These are phyloP conservation scores for Sherardia arvensis DNA, from an alignment of 257 asterid genomes.

Conservation along the genomic window DNA sequence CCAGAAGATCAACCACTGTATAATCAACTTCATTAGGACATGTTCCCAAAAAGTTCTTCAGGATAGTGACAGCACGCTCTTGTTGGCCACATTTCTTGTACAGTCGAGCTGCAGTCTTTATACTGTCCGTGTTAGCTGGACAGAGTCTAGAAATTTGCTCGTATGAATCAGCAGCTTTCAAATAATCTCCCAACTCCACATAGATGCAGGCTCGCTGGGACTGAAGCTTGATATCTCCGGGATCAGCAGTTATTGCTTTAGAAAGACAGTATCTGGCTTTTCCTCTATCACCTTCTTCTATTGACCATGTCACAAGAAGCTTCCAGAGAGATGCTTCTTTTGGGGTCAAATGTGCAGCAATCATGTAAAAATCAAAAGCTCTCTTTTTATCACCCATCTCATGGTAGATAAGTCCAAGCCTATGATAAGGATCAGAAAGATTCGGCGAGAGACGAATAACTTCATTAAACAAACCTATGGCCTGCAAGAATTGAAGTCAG, in stretches of 20 bases:
- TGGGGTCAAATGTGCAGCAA: conserved; percentile 77
- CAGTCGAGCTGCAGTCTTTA: conserved; percentile 48
- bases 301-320: conserved; percentile 52
- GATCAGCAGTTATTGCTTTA: conserved; percentile 77
- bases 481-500: conserved; percentile 37
- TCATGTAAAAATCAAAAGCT: conserved; percentile 63
- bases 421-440: conserved; percentile 63
- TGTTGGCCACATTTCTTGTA: conserved; percentile 49
- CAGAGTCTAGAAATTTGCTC: conserved; percentile 53
- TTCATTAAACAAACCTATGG: conserved; percentile 47
- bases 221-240: conserved; percentile 54
- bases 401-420: conserved; percentile 62
- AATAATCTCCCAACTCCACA: conserved; percentile 54
- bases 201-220: conserved; percentile 56
- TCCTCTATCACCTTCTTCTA: conserved; percentile 52
- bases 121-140: conserved; percentile 45
- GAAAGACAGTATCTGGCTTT: conserved; percentile 65
- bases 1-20: conserved; percentile 48
- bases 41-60: conserved; percentile 46
- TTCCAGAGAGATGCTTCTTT: conserved; percentile 80
- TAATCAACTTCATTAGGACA: conserved; percentile 33
- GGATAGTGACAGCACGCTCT: conserved; percentile 51
- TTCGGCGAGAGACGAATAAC: conserved; percentile 78
- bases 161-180: conserved; percentile 65
- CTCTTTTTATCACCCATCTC: conserved; percentile 50